phyloP scores from a whole-genome alignment of 768 basidiomycete genomes.

The Phylloporus rhodoxanthus region DNA sequence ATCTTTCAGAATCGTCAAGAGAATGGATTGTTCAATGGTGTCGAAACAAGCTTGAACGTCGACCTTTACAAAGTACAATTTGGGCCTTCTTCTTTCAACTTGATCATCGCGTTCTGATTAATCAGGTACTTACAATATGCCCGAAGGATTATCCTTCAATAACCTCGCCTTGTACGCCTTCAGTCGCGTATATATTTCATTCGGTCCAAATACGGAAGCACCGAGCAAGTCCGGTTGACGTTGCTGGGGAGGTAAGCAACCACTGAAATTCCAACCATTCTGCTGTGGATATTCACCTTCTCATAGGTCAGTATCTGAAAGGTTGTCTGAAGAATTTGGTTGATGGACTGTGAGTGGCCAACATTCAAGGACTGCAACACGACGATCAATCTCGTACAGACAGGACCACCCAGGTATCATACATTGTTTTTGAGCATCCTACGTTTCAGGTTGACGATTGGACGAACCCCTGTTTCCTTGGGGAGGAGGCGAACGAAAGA shows the following conservation, averaged over 20 bases:
- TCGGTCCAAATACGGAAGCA: slow-evolving; percentile 74
- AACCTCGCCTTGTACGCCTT: slow-evolving; percentile 63
- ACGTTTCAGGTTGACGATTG: slow-evolving; percentile 83
- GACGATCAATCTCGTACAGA: background rate
- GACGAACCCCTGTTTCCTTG: slow-evolving; percentile 91
- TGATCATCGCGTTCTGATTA: background rate
- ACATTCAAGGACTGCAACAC: slow-evolving; percentile 28
- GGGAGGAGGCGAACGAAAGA: slow-evolving; percentile 87
- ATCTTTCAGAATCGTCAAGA: slow-evolving; percentile 68
- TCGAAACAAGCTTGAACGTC: slow-evolving; percentile 97
- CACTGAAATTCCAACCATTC: background rate
- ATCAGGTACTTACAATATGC: slow-evolving; percentile 45
- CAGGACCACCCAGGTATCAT: background rate
- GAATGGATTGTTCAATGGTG: slow-evolving; percentile 83
- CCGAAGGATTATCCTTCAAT: slow-evolving; percentile 32
- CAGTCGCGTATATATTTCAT: slow-evolving; percentile 74
- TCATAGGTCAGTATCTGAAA: slow-evolving; percentile 88
- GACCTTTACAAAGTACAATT: slow-evolving; percentile 92
- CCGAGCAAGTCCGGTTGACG: slow-evolving; percentile 61
- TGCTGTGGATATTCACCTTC: slow-evolving; percentile 44
- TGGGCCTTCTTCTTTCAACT: slow-evolving; percentile 49
- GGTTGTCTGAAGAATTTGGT: slow-evolving; percentile 75
- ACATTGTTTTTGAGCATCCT: slow-evolving; percentile 38
- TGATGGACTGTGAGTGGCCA: slow-evolving; percentile 60
- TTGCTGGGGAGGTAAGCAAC: slow-evolving; percentile 40